phyloP scores from a whole-genome alignment of 2,329 filamentous ascomycete genomes.

The Verticillium alfalfae region DNA sequence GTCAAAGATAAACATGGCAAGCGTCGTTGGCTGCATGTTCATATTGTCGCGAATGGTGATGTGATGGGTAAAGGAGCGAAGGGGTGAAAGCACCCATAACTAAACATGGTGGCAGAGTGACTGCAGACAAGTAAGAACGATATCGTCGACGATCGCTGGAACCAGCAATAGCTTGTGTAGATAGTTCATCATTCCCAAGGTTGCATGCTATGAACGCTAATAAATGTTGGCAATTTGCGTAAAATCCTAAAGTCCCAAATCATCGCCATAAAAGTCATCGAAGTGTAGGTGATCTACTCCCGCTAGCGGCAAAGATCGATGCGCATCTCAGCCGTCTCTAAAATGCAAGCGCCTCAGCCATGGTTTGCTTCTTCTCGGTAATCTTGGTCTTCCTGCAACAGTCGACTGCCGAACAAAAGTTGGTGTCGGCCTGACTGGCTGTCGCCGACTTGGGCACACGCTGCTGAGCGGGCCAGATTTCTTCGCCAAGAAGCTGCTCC shows the following conservation, averaged over 20 bases:
- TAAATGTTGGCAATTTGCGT: neutral
- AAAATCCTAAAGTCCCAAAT: neutral
- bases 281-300: neutral
- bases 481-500: constrained; percentile 35
- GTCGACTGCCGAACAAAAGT: constrained; percentile 28
- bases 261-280: neutral
- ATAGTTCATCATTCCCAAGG: neutral
- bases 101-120: too few relatives aligned
- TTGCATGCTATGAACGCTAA: neutral
- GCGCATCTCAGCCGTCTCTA: neutral
- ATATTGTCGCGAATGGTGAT: neutral
- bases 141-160: too few relatives aligned
- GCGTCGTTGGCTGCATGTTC: neutral
- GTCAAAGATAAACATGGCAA: neutral
- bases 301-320: too few relatives aligned
- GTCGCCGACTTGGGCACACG: constrained; percentile 19
- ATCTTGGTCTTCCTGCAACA: constrained; percentile 18
- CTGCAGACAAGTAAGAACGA: too few relatives aligned
- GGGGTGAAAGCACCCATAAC: too few relatives aligned
- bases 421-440: constrained; percentile 18
- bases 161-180: too few relatives aligned
- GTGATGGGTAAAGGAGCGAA: neutral
- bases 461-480: constrained; percentile 48
- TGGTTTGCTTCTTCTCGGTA: constrained; percentile 5
- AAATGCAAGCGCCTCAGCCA: constrained; percentile 16